phyloP scores from a whole-genome alignment of 768 basidiomycete genomes.

The Termitomyces sp. region DNA sequence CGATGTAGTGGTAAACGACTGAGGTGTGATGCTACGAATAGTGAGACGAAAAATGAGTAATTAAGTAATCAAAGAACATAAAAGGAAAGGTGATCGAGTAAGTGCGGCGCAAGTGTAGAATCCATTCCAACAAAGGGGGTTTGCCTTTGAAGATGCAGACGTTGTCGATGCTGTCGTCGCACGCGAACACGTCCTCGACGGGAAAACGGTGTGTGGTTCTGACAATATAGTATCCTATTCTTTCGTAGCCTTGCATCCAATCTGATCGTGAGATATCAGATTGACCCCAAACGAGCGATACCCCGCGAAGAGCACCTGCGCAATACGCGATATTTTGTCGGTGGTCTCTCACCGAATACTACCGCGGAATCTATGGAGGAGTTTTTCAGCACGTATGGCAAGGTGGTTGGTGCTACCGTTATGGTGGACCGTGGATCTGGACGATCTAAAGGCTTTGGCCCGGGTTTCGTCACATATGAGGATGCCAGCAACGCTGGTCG shows the following conservation, averaged over 20 bases:
- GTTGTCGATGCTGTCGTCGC: constrained; percentile 65
- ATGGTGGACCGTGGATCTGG: constrained; percentile 81
- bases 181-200: constrained; percentile 70
- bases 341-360: constrained; percentile 66
- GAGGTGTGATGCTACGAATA: no score
- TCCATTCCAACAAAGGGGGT: no score
- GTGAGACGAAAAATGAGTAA: no score
- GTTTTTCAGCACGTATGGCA: constrained; percentile 74
- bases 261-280: constrained; percentile 39
- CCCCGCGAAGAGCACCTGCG: constrained; percentile 77
- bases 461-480: constrained; percentile 84
- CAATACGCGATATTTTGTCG: constrained; percentile 81
- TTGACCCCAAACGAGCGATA: constrained; percentile 86
- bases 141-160: constrained; percentile 72
- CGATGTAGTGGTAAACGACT: no score
- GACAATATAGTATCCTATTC: not conserved
- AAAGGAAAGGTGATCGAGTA: no score
- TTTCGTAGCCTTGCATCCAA: not conserved
- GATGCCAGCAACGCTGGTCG: constrained; percentile 63
- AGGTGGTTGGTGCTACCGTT: constrained; percentile 79
- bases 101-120: no score
- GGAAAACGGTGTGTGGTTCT: constrained; percentile 69
- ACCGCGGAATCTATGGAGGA: constrained; percentile 69
- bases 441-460: constrained; percentile 79
- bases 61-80: no score